phyloP scores from a whole-genome alignment of 2,329 filamentous ascomycete species.

The Hymenoscyphus fraxineus region DNA sequence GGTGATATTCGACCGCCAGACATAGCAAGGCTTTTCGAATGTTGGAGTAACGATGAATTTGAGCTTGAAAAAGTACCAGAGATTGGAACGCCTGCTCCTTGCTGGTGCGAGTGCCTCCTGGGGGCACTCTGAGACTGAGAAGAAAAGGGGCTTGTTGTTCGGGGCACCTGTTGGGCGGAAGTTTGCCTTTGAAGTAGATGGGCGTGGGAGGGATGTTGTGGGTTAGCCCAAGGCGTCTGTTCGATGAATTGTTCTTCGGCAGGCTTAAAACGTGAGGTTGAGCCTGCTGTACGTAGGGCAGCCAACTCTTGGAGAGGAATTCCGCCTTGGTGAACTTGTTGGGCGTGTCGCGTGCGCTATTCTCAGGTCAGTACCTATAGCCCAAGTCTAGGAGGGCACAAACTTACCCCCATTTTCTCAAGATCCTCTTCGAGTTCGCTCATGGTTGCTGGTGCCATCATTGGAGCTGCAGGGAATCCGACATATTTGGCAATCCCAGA shows the following conservation, averaged over 20 bases:
- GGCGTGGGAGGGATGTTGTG: constrained; percentile 68
- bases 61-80: constrained; percentile 34
- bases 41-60: constrained; percentile 24
- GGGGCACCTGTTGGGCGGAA: constrained; percentile 37
- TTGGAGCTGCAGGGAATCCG: constrained; percentile 92
- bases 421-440: constrained; percentile 82
- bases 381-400: constrained; percentile 5
- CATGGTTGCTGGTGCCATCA: constrained; percentile 67
- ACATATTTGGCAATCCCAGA: constrained; percentile 91
- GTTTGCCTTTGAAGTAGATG: constrained; percentile 41
- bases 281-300: constrained; percentile 32
- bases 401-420: constrained; percentile 79
- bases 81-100: constrained; percentile 27
- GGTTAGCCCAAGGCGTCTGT: constrained; percentile 89
- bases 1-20: constrained; percentile 30
- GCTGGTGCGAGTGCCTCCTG: constrained; percentile 40
- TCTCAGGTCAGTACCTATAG: constrained; percentile 18
- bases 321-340: constrained; percentile 22
- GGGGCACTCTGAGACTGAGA: constrained; percentile 31
- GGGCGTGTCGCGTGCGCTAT: constrained; percentile 30
- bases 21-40: constrained; percentile 27
- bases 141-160: constrained; percentile 36
- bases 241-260: constrained; percentile 85
- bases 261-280: constrained; percentile 44
- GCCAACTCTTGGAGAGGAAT: constrained; percentile 34